Evolutionary conservation across 2,329 filamentous ascomycete species (phyloP), one percentile per base, ranked within the genome.

Genomic region (Pestalotiopsis sp.): DNA sequence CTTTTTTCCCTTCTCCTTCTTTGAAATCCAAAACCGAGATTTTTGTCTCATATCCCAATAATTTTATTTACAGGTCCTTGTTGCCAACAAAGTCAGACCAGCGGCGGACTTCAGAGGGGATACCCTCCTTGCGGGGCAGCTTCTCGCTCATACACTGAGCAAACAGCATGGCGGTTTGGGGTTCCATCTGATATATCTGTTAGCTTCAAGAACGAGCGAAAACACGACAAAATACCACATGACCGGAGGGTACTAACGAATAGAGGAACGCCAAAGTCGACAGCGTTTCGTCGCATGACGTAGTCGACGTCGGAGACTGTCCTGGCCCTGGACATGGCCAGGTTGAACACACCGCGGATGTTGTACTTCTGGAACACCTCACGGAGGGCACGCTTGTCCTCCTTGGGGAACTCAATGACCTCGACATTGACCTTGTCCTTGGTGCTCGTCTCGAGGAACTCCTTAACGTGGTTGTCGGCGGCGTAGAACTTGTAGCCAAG

Each of bases 281-380:
- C 96, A 36, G 96, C 96, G 79, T 99, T 99, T 80, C 96, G 90
- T 77, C 96, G 90, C 95, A 98, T 98, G 68, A 99, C 94, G 77
- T 99, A 99, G 85, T 99, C 95, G 78, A 97, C 93, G 79, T 99
- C 96, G 70, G 93, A 85, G 70, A 93, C 86, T 49, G 92, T 95
- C 86, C 93, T 95, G 70, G 91, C 96, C 78, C 95, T 88, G 74
- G 89, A 89, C 82, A 92, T 90, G 69, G 95, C 94, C 76, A 99
- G 85, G 86, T 98, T 98, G 88, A 99, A 99, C 70, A 94, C 93
- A 77, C 96, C 96, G 69, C 92, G 90, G 81, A 99, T 97, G 80
- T 98, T 92, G 83, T 98, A 94, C 87, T 97, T 97, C 87, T 95
- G 85, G 84, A 99, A 99, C 45, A 98, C 95, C 79, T 97, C 94